Conservation (phyloP, 441 rosid species). For the Populus hybrid region DNA sequence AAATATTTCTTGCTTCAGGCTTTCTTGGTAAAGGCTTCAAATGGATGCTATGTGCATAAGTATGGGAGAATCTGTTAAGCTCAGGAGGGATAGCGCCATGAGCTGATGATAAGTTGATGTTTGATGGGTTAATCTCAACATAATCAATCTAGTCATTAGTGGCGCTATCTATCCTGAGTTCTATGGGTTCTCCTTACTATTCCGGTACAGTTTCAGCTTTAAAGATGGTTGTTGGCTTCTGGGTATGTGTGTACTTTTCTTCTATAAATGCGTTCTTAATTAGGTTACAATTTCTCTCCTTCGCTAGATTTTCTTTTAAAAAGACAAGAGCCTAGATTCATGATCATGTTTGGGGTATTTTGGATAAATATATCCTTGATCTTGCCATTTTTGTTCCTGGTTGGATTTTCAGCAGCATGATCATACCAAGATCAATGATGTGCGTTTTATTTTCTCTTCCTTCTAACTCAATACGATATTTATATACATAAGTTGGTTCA, state of each 20-base stretch:
- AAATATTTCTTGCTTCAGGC: not conserved
- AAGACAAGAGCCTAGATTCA: not conserved
- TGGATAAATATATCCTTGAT: not conserved
- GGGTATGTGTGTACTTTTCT: not conserved
- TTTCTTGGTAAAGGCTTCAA: not conserved
- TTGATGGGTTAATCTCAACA: not conserved
- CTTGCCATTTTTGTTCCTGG: not conserved
- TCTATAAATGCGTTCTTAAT: not conserved
- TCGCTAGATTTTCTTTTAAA: not conserved
- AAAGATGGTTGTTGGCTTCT: not conserved
- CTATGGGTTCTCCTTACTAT: constrained; percentile 66
- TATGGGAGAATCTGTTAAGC: constrained; percentile 69
- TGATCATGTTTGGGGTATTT: not conserved
- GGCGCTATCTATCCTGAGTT: constrained; percentile 99
- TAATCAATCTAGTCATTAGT: constrained; percentile 3
- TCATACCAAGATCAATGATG: not conserved
- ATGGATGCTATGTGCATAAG: not conserved
- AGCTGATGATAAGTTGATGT: not conserved
- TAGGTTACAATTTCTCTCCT: not conserved
- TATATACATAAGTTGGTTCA: not conserved
- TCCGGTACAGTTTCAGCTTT: constrained; percentile 13
- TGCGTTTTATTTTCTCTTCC: not conserved
- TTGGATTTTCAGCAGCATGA: not conserved
- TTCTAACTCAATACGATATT: not conserved
- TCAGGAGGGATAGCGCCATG: constrained; percentile 98